Percentiles rank a stretch among this genome's conserved stretches.
phyloP scores from a whole-genome alignment of 129 eudicot genomes.

The Mikania micrantha region DNA sequence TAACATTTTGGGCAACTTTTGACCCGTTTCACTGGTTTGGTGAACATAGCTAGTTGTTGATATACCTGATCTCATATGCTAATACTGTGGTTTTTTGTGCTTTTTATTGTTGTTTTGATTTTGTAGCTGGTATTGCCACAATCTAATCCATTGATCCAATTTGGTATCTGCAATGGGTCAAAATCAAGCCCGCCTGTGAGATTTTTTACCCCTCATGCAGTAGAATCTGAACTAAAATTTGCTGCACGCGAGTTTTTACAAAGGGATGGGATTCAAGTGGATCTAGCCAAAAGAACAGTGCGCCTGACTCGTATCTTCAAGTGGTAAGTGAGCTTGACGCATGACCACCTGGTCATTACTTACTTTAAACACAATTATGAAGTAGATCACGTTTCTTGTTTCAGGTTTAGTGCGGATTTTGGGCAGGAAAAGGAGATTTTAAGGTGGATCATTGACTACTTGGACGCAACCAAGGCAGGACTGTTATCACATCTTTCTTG shows the following conservation, averaged over 20 bases:
- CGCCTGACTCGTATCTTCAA: slow-evolving; percentile 66
- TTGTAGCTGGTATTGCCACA: slow-evolving; percentile 58
- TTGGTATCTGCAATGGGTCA: slow-evolving; percentile 79
- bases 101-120: not conserved
- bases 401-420: slow-evolving; percentile 87
- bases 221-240: slow-evolving; percentile 69
- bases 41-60: not conserved
- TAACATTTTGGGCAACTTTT: not conserved
- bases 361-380: not conserved
- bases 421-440: slow-evolving; percentile 75
- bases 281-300: slow-evolving; percentile 78
- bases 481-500: slow-evolving; percentile 73
- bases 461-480: slow-evolving; percentile 83
- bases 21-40: not conserved
- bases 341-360: not conserved
- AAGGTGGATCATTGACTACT: slow-evolving; percentile 64
- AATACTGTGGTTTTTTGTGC: not conserved
- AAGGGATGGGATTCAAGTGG: slow-evolving; percentile 63
- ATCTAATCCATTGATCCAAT: slow-evolving; percentile 77
- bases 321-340: slow-evolving; percentile 42
- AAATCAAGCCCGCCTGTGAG: slow-evolving; percentile 76
- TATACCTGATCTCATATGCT: not conserved
- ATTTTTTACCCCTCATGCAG: slow-evolving; percentile 51
- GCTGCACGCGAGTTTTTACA: slow-evolving; percentile 76
- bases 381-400: not conserved